Conservation (phyloP, 768 basidiomycete genomes). For the Xanthoconium purpureum region DNA sequence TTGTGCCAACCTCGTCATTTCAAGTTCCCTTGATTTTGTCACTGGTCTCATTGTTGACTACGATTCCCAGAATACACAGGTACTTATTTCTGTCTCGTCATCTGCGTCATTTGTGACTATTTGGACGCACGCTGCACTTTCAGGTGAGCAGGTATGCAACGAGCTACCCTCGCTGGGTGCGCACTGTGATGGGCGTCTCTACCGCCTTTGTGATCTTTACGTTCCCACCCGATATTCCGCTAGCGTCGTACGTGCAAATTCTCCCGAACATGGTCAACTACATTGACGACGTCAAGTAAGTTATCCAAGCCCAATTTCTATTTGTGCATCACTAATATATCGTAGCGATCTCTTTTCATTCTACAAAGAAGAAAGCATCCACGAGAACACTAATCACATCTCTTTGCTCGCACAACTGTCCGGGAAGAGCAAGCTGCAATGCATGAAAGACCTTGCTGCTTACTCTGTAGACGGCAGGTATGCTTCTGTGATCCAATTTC, state of each 20-base stretch:
- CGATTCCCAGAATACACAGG: background rate
- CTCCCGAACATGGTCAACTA: slow-evolving; percentile 5
- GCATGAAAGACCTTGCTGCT: slow-evolving; percentile 5
- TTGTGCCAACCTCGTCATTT: slow-evolving; percentile 3
- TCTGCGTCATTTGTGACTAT: too few species aligned
- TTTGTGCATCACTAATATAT: background rate
- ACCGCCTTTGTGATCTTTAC: slow-evolving; percentile 5
- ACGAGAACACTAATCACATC: background rate
- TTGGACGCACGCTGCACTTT: too few species aligned
- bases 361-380: slow-evolving; percentile 1
- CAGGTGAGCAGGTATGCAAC: background rate
- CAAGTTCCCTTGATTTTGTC: slow-evolving; percentile 4
- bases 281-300: slow-evolving; percentile 6
- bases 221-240: slow-evolving; percentile 3
- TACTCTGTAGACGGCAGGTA: slow-evolving; percentile 1
- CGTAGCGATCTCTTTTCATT: slow-evolving; percentile 1
- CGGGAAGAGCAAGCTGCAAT: slow-evolving; percentile 4
- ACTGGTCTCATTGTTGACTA: slow-evolving; percentile 2
- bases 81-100: too few species aligned
- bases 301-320: too few species aligned
- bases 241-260: slow-evolving; percentile 3
- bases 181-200: slow-evolving; percentile 3
- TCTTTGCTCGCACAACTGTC: background rate
- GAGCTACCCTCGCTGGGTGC: slow-evolving; percentile 5
- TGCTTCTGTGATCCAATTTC: background rate